phyloP scores from a whole-genome alignment of 73 alveolate genomes.

The Breviolum minutum region DNA sequence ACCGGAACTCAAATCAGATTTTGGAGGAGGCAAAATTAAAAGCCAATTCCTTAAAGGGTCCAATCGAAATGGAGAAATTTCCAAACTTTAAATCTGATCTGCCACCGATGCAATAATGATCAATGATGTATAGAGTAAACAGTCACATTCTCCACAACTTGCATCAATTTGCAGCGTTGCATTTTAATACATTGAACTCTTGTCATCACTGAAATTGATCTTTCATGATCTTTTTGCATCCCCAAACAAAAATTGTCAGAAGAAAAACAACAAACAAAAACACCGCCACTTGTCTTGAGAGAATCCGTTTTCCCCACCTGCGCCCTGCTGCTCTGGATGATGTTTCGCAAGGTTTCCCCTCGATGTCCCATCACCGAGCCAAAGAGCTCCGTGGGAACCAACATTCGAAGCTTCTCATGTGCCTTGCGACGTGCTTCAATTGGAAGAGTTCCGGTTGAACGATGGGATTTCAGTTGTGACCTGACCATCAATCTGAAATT shows the following conservation, averaged over 20 bases:
- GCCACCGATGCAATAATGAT: no score
- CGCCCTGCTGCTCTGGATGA: slow-evolving; percentile 84
- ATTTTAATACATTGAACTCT: no score
- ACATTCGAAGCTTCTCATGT: slow-evolving; percentile 33
- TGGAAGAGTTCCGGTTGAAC: neutral
- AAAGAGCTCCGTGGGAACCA: slow-evolving; percentile 84
- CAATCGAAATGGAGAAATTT: no score
- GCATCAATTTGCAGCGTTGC: no score
- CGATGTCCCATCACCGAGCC: slow-evolving; percentile 95
- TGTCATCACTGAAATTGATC: neutral
- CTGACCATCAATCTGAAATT: no score
- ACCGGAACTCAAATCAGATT: no score
- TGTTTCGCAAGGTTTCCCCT: slow-evolving; percentile 75
- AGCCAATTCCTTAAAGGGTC: no score
- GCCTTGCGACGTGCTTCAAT: neutral
- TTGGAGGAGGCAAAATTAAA: no score
- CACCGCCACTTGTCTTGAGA: neutral
- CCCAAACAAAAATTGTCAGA: neutral
- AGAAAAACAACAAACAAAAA: neutral
- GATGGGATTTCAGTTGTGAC: no score
- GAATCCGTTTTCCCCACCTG: neutral
- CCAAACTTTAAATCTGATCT: no score
- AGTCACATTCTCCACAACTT: no score
- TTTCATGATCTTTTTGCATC: neutral
- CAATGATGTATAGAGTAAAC: no score